Conservation (phyloP, 164 flowering plant species). For the Hamamelis virginiana region DNA sequence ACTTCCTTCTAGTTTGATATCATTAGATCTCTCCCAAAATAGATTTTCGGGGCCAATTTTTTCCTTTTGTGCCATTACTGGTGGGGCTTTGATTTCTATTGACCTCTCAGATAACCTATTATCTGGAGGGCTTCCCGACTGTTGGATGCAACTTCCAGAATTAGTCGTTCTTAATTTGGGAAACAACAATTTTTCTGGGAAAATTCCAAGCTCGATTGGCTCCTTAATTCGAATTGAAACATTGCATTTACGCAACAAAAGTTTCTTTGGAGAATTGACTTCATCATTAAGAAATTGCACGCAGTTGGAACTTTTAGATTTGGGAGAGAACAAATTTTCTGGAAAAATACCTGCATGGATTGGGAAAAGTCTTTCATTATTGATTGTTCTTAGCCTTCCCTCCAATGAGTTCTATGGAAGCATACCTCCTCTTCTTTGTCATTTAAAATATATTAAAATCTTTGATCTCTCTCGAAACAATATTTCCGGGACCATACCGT, state of each 20-base stretch:
- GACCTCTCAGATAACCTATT: slow-evolving; percentile 24
- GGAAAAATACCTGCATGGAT: slow-evolving; percentile 12
- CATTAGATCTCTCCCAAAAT: slow-evolving; percentile 16
- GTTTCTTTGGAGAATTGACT: background rate
- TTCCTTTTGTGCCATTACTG: too few species aligned
- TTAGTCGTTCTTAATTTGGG: too few species aligned
- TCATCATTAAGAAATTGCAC: background rate
- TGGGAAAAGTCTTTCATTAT: background rate
- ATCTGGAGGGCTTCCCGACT: slow-evolving; percentile 1
- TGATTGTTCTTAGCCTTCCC: background rate
- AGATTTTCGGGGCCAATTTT: too few species aligned
- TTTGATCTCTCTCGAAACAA: too few species aligned
- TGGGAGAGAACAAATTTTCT: slow-evolving; percentile 6
- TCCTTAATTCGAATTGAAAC: background rate
- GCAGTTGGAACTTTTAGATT: background rate
- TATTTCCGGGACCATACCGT: too few species aligned
- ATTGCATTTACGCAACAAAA: background rate
- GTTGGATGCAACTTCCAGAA: too few species aligned
- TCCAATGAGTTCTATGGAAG: background rate
- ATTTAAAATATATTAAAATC: too few species aligned
- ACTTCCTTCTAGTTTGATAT: background rate
- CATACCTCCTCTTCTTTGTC: background rate
- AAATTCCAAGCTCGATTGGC: slow-evolving; percentile 13
- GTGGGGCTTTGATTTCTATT: background rate
- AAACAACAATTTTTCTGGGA: slow-evolving; percentile 6